Base-by-base conservation (phyloP, 1,284 basidiomycete species). In the Cryptococcus sp. region DNA sequence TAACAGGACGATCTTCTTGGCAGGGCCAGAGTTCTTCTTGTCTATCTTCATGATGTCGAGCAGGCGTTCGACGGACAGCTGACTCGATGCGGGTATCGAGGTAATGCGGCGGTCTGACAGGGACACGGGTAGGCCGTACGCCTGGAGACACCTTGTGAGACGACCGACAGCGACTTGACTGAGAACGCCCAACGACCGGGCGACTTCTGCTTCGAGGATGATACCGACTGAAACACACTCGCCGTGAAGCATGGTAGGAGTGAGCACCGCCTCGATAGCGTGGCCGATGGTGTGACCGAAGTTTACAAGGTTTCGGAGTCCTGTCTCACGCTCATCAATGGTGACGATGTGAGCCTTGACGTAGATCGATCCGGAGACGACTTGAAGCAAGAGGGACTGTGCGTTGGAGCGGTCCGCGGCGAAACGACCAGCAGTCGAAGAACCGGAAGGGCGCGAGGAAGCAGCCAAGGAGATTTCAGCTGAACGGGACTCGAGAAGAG, bases 231-330 rank as follows among this genome's bases (percentile, higher is more conserved):
- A 86, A 65, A 97, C 86, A 68, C 93, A 96, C 78, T 97, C 93
- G 50, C 93, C 93, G 70, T 97, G 93, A 10, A 97, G 85, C 63
- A 95, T 88, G 17, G 87, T 84, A 13, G 93, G 93, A 0, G 93
- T 94, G 50, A 97, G 81, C 35, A 96, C 86, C 8, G 92, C 93
- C 79, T 97, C 93, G 71, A 96, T 93, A 16, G 93, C 93, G 80
- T 97, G 93, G 0, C 93, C 93, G 69, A 97, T 93, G 40, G 89
- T 91, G 78, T 97, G 94, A 1, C 93, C 94, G 72, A 96, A 97
- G 80, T 97, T 97, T 81, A 97, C 93, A 50, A 97, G 87, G 81
- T 96, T 96, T 63, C 93, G 89, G 42, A 97, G 84, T 43, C 94
- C 91, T 0, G 93, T 93, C 80, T 97, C 94, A 71, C 89, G 90